A percentile compares a stretch with the other conserved stretches of the same genome.
Conservation (phyloP, 83 land plant genomes). For the Thuja plicata region DNA sequence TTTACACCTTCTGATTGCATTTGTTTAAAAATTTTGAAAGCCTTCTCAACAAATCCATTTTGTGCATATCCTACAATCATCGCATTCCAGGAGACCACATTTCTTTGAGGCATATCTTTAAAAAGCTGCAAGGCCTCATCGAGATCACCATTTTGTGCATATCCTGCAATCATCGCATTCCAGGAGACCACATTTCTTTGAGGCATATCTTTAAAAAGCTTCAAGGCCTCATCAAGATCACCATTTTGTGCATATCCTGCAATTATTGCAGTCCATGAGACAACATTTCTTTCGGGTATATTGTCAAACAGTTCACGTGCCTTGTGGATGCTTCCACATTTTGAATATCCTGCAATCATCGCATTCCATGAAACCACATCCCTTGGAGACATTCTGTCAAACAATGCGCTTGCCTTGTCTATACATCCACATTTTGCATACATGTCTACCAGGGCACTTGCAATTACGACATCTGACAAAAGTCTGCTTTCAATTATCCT, state of each 20-base stretch:
- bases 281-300: background rate
- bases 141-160: slow-evolving; percentile 28
- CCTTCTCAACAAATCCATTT: slow-evolving; percentile 21
- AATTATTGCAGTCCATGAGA: background rate
- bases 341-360: slow-evolving; percentile 45
- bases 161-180: slow-evolving; percentile 3
- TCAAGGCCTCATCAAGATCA: slow-evolving; percentile 23
- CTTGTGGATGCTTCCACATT: background rate
- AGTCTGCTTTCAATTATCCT: slow-evolving; percentile 9
- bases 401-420: slow-evolving; percentile 31
- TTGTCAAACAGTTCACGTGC: slow-evolving; percentile 6
- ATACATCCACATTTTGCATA: slow-evolving; percentile 62
- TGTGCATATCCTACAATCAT: slow-evolving; percentile 50
- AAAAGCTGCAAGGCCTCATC: slow-evolving; percentile 36
- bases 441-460: slow-evolving; percentile 61
- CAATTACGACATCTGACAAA: slow-evolving; percentile 8
- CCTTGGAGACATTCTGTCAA: slow-evolving; percentile 17
- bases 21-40: slow-evolving; percentile 31
- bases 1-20: slow-evolving; percentile 47
- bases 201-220: background rate
- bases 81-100: slow-evolving; percentile 54
- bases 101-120: slow-evolving; percentile 20
- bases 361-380: slow-evolving; percentile 47
- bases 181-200: background rate
- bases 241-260: slow-evolving; percentile 30